Evolutionary conservation across 768 basidiomycete species (phyloP), one percentile per base, ranked within the genome.

Genomic region (Serendipita sp.): DNA sequence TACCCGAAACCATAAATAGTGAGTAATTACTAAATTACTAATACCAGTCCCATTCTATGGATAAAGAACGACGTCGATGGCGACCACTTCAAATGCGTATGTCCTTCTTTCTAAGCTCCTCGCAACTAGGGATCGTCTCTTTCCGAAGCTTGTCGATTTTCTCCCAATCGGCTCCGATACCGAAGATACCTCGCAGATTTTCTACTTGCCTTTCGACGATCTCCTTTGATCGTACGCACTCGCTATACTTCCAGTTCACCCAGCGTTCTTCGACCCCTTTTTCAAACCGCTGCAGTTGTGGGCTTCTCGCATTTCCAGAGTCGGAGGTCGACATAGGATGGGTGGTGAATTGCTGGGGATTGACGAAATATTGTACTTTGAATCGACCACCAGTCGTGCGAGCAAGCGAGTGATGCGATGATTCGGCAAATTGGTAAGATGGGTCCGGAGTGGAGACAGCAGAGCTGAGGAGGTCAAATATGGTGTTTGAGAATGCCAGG

Each of bases 131-230:
- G 53, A 91, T 78, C 43, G 77, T 79, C 76, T 93, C 87, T 34
- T 16, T 33, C 60, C 87, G 81, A 62, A 96, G 86, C 68, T 75
- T 73, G 72, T 79, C 77, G 65, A 98, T 87, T 74, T 90, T 89
- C 36, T 91, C 86, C 88, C 89, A 91, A 71, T 98, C 88, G 10
- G 91, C 88, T 34, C 92, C 90, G 63, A 96, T 76, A 3, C 94
- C 95, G 72, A 97, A 93, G 66, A 96, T 73, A 3, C 95, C 95
- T 44, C 88, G 74, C 69, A 91, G 86, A 6, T 81, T 78, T 62
- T 93, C 86, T 70, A 86, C 85, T 66, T 78, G 75, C 66, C 84
- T 83, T 69, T 87, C 80, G 71, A 84, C 86, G 64, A 76, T 72
- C 68, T 91, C 85, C 58, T 83, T 65, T 46, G 83, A 86, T 3